Evolutionary conservation across 2,329 filamentous ascomycete species (phyloP), one percentile per base, ranked within the genome.

Genomic region (Davidsoniella eucalypti): DNA sequence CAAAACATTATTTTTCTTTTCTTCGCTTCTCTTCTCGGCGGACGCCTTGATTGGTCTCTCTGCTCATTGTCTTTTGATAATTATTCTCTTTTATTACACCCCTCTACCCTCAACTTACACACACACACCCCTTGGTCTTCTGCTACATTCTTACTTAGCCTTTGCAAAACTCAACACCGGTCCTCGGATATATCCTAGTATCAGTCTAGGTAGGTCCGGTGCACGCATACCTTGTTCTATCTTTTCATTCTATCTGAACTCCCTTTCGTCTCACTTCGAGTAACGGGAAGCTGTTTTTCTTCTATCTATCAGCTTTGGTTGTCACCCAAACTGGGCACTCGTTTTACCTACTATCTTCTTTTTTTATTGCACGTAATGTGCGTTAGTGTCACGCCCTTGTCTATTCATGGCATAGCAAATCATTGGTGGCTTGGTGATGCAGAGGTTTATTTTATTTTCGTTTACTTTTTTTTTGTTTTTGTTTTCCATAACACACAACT

Each of bases 61-160:
- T 53, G 16, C 48, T 42, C 23, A 33, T 54, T 54, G 47, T 53
- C 51, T 52, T 50, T 54, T 50, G 47, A 50, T 48, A 49, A 47
- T 51, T 21, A 44, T 47, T 45, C 39, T 53, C 37, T 42, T 52
- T 49, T 37, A 36, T 40, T 47, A 17, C 39, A 16, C 39, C 23
- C n/a, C 8, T n/a, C 39, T 40, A n/a, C 10, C 38, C 3, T 38
- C 29, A 4, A 33, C 29, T 38, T 48, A 23, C 37, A 40, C 25
- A 18, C 14, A 10, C 29, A 33, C 26, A n/a, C n/a, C 40, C 23
- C 18, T 43, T 43, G 23, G 36, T 25, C 23, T 17, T 41, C 14
- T 44, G 33, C 14, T 41, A 14, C 26, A 33, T 10, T 40, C 17
- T 33, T 41, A 4, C 17, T 33, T 41, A 8, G 39, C 38, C 37